Evolutionary conservation across 345 rosid species (phyloP), one percentile per base, ranked within the genome.

Genomic region (Gossypium anomalum): DNA sequence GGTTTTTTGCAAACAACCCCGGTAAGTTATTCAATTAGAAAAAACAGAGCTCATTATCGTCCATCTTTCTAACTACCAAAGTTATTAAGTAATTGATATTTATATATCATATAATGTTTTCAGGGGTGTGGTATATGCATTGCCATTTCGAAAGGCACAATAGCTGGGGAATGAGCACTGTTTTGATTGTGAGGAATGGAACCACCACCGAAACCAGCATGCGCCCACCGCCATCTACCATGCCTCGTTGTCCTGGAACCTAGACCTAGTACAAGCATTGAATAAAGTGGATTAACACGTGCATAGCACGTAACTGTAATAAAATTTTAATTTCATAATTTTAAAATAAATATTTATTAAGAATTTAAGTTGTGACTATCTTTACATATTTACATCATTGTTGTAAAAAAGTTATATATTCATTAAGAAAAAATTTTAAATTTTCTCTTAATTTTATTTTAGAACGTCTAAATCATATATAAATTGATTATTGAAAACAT

Each of bases 91-190:
- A 0, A 59, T 13, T 57, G 15, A 34, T 29, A 29, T 29, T 29
- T 29, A 4, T 29, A 29, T 17, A 15, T 29, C 12, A 56, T 22
- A 52, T 22, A 43, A 34, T 27, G 3, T 27, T 74, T 22, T 71
- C 75, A 82, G 82, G 85, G 9, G 76, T 80, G 0, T 82, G 82
- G 85, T 68, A 76, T 25, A 67, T 77, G 82, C 84, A 82, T 43
- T 82, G 84, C 27, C 84, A 79, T 59, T 34, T 82, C 4, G 82
- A 73, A 11, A 44, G 79, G 60, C 84, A 79, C 61, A 15, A 55
- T 16, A 76, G 77, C 19, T 78, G 75, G 84, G 84, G 84, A 0
- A 82, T 82, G 84, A 75, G 74, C 47, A 78, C 82, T 13, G 82
- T 76, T 27, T 62, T 82, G 19, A 82, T 82, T 22, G 76, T 82